Conservation (phyloP, 2,329 filamentous ascomycete species). For the Fusarium drepaniforme region DNA sequence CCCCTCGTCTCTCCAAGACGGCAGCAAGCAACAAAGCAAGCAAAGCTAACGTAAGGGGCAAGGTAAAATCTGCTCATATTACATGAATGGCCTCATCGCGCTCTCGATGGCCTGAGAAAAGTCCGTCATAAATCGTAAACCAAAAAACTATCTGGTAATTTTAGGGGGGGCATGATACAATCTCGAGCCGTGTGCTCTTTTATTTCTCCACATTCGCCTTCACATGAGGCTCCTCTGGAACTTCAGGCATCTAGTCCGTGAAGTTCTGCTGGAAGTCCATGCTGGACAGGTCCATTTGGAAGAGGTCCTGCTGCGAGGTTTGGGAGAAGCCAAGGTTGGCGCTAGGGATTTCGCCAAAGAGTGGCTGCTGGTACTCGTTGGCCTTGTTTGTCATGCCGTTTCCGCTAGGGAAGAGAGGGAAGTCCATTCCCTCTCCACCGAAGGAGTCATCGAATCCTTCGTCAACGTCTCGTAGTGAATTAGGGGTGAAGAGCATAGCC, state of each 20-base stretch:
- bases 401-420: slow-evolving; percentile 68
- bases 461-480: slow-evolving; percentile 71
- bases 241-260: slow-evolving; percentile 43
- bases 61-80: slow-evolving; percentile 38
- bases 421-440: slow-evolving; percentile 67
- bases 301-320: slow-evolving; percentile 64
- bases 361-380: slow-evolving; percentile 55
- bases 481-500: slow-evolving; percentile 76
- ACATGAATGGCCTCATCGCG: slow-evolving; percentile 37
- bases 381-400: slow-evolving; percentile 52
- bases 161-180: slow-evolving; percentile 36
- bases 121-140: slow-evolving; percentile 43
- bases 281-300: slow-evolving; percentile 59
- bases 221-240: neutral
- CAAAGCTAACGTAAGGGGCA: slow-evolving; percentile 19
- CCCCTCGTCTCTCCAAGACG: slow-evolving; percentile 13
- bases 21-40: slow-evolving; percentile 31
- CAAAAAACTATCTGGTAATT: slow-evolving; percentile 32
- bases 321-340: slow-evolving; percentile 65
- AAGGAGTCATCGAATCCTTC: slow-evolving; percentile 72
- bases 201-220: slow-evolving; percentile 11
- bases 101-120: slow-evolving; percentile 29
- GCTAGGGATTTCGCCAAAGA: slow-evolving; percentile 66
- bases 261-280: slow-evolving; percentile 49
- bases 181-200: slow-evolving; percentile 31